Conservation (phyloP, 192 early-diverging fungal species). For the Rhizophagus clarus region DNA sequence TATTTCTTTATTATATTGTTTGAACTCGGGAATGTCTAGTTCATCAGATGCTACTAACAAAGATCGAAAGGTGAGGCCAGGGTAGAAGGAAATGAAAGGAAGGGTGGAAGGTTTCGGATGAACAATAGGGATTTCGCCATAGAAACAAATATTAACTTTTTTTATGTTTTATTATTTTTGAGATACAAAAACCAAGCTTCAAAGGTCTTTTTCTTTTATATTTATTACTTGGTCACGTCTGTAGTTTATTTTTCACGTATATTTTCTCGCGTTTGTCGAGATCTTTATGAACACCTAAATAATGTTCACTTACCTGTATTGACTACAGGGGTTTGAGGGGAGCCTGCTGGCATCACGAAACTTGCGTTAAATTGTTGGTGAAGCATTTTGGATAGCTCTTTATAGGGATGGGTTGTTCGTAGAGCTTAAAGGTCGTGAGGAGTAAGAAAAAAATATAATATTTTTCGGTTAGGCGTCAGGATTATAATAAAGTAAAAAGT, state of each 20-base stretch:
- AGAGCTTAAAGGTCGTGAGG: neutral
- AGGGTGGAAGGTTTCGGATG: conserved; percentile 6
- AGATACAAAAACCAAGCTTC: neutral
- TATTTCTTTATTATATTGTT: conserved; percentile 31
- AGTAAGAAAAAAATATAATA: conserved; percentile 17
- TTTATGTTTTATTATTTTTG: neutral
- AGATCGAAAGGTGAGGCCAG: neutral
- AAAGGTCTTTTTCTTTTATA: neutral
- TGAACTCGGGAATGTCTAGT: conserved; percentile 25
- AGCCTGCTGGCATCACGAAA: neutral
- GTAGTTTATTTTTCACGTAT: conserved; percentile 5
- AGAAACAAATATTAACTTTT: neutral
- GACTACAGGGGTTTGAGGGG: neutral
- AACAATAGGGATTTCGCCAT: neutral
- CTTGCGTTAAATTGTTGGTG: conserved; percentile 12
- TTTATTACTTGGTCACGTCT: neutral
- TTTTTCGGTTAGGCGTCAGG: neutral
- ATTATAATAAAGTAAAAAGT: neutral
- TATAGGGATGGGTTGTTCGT: neutral
- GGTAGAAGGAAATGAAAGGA: neutral
- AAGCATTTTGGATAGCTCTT: conserved; percentile 6
- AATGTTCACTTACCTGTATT: conserved; percentile 7
- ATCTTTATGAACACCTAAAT: neutral
- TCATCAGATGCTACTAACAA: conserved; percentile 16
- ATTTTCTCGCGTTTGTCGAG: conserved; percentile 7